A percentile compares a stretch with the other conserved stretches of the same genome.
Evolutionary conservation across 352 stramenopile species (phyloP).

Genomic region (Pythium sukuiense): DNA sequence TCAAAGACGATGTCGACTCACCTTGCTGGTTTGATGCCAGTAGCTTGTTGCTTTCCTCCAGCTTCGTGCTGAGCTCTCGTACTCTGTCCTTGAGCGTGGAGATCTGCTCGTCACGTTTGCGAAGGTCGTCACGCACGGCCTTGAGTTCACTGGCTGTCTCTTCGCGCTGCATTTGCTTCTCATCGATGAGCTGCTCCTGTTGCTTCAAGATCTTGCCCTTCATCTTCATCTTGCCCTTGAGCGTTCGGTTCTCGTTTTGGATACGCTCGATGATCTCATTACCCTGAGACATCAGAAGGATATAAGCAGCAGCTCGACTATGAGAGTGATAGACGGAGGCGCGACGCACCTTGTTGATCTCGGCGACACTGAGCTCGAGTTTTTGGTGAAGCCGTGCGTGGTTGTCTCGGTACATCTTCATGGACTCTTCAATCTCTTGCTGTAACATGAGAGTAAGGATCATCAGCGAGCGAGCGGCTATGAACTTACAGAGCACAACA

Average conservation of each 20-base stretch:
- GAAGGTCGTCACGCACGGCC: slow-evolving; percentile 60
- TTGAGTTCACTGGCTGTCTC: slow-evolving; percentile 66
- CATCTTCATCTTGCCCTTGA: slow-evolving; percentile 84
- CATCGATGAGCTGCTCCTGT: slow-evolving; percentile 80
- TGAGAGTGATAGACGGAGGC: background rate
- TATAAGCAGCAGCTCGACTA: background rate
- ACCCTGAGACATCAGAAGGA: slow-evolving; percentile 36
- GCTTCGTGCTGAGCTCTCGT: slow-evolving; percentile 75
- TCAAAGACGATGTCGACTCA: slow-evolving; percentile 19
- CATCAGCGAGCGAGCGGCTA: background rate
- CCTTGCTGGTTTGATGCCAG: slow-evolving; percentile 89
- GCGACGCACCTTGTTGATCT: slow-evolving; percentile 87
- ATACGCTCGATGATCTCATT: slow-evolving; percentile 91
- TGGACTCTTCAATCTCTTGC: slow-evolving; percentile 82
- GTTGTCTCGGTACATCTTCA: slow-evolving; percentile 89
- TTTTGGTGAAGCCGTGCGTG: slow-evolving; percentile 84
- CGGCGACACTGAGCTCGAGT: slow-evolving; percentile 84
- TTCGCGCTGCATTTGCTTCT: slow-evolving; percentile 76
- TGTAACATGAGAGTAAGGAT: slow-evolving; percentile 12
- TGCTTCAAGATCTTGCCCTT: slow-evolving; percentile 91
- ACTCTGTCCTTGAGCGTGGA: slow-evolving; percentile 60
- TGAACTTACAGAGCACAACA: background rate
- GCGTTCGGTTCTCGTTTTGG: slow-evolving; percentile 74
- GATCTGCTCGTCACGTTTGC: slow-evolving; percentile 71
- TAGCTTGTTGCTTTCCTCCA: slow-evolving; percentile 88